Evolutionary conservation across 495 filamentous ascomycete species (phyloP), one percentile per base, ranked within the genome.

Genomic region (Annulohypoxylon stygium): DNA sequence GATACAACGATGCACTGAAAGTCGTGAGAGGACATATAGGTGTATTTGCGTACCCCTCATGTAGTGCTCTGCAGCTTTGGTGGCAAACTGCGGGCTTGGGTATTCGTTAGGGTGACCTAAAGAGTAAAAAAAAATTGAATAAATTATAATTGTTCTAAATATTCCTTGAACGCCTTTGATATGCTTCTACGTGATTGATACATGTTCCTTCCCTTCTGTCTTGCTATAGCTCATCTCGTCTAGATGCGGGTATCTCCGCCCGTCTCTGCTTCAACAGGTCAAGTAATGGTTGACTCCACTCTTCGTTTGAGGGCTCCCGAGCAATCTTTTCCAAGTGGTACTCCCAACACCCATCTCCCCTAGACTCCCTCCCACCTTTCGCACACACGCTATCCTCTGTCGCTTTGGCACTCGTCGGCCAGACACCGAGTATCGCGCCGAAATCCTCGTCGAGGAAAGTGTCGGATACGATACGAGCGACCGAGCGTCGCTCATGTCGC

Each of bases 371-470:
- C 1, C 43, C 73, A 4, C 51, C 66, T 5, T 37, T 26, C 16
- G 34, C 45, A 53, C 82, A 84, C 10, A 39, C 39, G 37, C 62
- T 76, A 20, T 61, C 59, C 39, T 81, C 75, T 2, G 55, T n/a
- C 25, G 70, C 73, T 50, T 72, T 71, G n/a, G 8, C 45, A n/a
- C 43, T 54, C 6, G 34, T 66, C 1, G 86, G 87, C 83, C 85
- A 89, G 61, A 84, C 70, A 4, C 85, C 85, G 2, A 85, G 50
- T 4, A 78, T 74, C 1, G 86, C 86, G 41, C 87, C 85, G 84
- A 90, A 88, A 25, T 86, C 82, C 47, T 85, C 83, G 76, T 90
- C 88, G 18, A 91, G 79, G 54, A 90, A 90, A 63, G 84, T 87
- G 67, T 91, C 89, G 7, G 86, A 78, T 18, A 90, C 77, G 55